Evolutionary conservation across 2,329 filamentous ascomycete species (phyloP).

Genomic region (Fusarium foetens): DNA sequence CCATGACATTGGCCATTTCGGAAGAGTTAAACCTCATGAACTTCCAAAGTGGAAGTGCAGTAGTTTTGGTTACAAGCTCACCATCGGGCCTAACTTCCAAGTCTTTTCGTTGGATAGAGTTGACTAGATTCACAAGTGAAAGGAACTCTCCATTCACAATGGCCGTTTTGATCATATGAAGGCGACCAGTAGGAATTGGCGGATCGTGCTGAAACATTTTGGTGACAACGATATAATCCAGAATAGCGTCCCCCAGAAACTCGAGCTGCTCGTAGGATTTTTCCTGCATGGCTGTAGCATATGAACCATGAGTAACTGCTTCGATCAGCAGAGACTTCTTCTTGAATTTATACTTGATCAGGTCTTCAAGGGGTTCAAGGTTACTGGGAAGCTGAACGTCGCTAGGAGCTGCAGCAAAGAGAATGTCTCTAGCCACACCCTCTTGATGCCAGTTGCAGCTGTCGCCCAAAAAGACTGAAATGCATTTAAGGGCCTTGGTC

Average conservation of each 20-base stretch:
- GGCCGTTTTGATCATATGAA: slow-evolving; percentile 81
- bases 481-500: slow-evolving; percentile 68
- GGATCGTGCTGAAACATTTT: slow-evolving; percentile 62
- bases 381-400: slow-evolving; percentile 52
- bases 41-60: slow-evolving; percentile 67
- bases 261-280: slow-evolving; percentile 77
- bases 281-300: slow-evolving; percentile 54
- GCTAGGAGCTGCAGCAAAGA: slow-evolving; percentile 56
- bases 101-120: slow-evolving; percentile 39
- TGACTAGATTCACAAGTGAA: slow-evolving; percentile 75
- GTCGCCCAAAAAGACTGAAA: slow-evolving; percentile 71
- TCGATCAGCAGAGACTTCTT: slow-evolving; percentile 77
- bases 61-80: slow-evolving; percentile 32
- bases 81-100: slow-evolving; percentile 26
- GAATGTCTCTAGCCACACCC: slow-evolving; percentile 50
- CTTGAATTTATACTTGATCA: slow-evolving; percentile 78
- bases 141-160: slow-evolving; percentile 85
- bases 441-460: slow-evolving; percentile 64
- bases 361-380: slow-evolving; percentile 64
- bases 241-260: slow-evolving; percentile 85
- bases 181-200: slow-evolving; percentile 61
- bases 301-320: slow-evolving; percentile 81
- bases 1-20: slow-evolving; percentile 60
- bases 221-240: slow-evolving; percentile 79
- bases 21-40: slow-evolving; percentile 71